These are phyloP conservation scores for Kwoniella heveanensis DNA, from an alignment of 768 basidiomycete species.

Conservation along the genomic window DNA sequence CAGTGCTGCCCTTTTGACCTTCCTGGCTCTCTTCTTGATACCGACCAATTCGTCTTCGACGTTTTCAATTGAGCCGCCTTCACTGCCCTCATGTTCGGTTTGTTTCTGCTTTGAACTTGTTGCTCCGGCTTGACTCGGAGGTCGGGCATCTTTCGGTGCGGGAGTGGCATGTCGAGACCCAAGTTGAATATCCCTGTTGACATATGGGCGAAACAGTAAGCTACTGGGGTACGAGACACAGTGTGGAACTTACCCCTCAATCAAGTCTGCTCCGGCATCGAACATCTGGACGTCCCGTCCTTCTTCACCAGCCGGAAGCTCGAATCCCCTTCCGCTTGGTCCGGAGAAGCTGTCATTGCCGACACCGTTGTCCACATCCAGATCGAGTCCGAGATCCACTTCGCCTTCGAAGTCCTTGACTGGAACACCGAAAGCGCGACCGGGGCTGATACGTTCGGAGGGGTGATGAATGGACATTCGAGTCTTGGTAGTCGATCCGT, in stretches of 20 bases:
- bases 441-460: conserved; percentile 23
- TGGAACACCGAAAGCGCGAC: background rate
- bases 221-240: background rate
- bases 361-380: conserved; percentile 2
- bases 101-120: background rate
- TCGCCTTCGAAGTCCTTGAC: conserved; percentile 27
- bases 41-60: conserved; percentile 12
- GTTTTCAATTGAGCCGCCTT: conserved; percentile 3
- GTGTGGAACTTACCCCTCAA: background rate
- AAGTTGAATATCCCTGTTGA: background rate
- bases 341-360: conserved; percentile 30
- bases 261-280: background rate
- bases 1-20: conserved; percentile 21
- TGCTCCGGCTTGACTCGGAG: background rate
- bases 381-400: conserved; percentile 26
- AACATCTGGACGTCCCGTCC: background rate
- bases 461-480: conserved; percentile 29
- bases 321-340: conserved; percentile 25
- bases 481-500: conserved; percentile 7
- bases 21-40: conserved; percentile 15
- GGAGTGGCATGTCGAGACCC: background rate
- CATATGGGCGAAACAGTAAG: background rate
- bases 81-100: background rate
- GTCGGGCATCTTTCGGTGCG: background rate
- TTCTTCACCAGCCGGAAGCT: conserved; percentile 10